phyloP scores from a whole-genome alignment of 2,329 filamentous ascomycete species.

The Fusarium buharicum region DNA sequence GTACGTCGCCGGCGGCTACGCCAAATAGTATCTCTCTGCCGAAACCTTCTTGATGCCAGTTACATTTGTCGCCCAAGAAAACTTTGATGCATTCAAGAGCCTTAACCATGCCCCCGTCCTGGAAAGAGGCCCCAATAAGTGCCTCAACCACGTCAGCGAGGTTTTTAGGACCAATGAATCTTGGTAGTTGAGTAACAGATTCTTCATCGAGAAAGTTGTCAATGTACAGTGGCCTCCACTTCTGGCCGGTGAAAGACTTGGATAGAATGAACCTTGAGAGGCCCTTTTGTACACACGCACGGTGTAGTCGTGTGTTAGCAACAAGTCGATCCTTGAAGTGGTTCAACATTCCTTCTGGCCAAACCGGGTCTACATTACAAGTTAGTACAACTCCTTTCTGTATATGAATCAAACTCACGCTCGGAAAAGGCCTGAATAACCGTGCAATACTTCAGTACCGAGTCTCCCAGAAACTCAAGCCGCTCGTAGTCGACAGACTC shows the following conservation, averaged over 20 bases:
- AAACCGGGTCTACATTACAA: constrained; percentile 64
- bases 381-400: not conserved
- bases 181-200: constrained; percentile 1
- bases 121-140: constrained; percentile 78
- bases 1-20: constrained; percentile 49
- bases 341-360: constrained; percentile 82
- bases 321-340: constrained; percentile 75
- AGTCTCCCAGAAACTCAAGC: constrained; percentile 88
- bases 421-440: constrained; percentile 70
- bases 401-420: constrained; percentile 52
- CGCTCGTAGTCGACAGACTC: constrained; percentile 79
- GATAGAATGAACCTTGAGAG: constrained; percentile 80
- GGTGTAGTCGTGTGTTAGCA: constrained; percentile 77
- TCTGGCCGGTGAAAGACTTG: constrained; percentile 71
- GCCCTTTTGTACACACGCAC: constrained; percentile 69
- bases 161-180: constrained; percentile 75
- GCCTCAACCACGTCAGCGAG: constrained; percentile 90
- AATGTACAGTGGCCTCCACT: constrained; percentile 76
- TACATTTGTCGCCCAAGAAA: constrained; percentile 68
- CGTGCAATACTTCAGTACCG: constrained; percentile 79
- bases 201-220: constrained; percentile 48
- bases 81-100: constrained; percentile 71
- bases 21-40: constrained; percentile 58
- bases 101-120: constrained; percentile 73
- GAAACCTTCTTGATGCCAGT: constrained; percentile 60